Percentiles rank a stretch among this genome's conserved stretches.
phyloP scores from a whole-genome alignment of 2,329 filamentous ascomycete genomes.

The Byssochlamys sp. region DNA sequence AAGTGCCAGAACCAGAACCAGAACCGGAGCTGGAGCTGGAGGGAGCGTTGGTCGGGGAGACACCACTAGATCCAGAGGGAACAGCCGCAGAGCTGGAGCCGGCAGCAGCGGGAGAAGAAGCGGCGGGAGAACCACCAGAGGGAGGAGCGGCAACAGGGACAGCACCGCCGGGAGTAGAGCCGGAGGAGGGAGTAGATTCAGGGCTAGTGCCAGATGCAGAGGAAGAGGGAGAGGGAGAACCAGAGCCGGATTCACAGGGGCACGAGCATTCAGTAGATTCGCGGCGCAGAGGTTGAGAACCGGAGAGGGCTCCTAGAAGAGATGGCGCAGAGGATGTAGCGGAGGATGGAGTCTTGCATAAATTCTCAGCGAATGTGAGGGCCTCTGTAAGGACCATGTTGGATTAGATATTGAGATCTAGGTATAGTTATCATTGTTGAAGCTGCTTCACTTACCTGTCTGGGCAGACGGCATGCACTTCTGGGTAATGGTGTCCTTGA shows the following conservation, averaged over 20 bases:
- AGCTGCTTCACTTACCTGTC: background rate
- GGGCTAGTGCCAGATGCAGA: background rate
- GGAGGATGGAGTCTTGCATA: background rate
- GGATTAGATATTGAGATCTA: background rate
- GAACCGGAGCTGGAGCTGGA: background rate
- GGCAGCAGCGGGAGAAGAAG: background rate
- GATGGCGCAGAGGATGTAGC: no score
- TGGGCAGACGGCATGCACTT: background rate
- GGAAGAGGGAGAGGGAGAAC: background rate
- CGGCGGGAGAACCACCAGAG: background rate
- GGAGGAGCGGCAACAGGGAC: background rate
- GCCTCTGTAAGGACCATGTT: background rate
- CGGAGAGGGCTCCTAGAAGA: background rate
- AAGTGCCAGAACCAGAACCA: background rate
- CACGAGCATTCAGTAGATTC: background rate
- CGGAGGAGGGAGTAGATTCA: background rate
- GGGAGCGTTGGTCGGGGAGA: background rate
- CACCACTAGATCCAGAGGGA: background rate
- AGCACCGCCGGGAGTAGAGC: background rate
- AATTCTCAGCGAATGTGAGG: background rate
- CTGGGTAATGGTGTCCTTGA: background rate
- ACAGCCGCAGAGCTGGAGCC: background rate
- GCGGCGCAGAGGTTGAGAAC: background rate
- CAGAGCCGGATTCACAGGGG: background rate
- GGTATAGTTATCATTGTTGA: background rate